A percentile compares a stretch with the other conserved stretches of the same genome.
Conservation (phyloP, 2,329 filamentous ascomycete species). For the Cercospora janseana region DNA sequence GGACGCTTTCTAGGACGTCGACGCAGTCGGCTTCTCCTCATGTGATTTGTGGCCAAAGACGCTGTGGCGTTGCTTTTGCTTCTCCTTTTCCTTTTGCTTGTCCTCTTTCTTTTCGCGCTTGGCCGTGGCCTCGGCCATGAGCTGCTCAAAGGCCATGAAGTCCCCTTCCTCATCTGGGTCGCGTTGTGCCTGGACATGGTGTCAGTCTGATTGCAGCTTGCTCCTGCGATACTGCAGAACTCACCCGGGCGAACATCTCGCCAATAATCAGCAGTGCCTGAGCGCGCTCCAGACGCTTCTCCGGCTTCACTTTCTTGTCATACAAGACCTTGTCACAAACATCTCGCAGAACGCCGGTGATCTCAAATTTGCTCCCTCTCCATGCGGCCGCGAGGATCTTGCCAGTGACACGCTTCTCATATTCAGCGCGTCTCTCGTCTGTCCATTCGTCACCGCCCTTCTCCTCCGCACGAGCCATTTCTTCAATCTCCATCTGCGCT, state of each 20-base stretch:
- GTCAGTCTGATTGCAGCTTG: background rate
- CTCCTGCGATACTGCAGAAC: slow-evolving; percentile 27
- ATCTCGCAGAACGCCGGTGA: slow-evolving; percentile 90
- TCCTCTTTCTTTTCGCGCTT: slow-evolving; percentile 87
- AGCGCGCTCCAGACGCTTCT: slow-evolving; percentile 86
- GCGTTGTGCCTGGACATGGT: slow-evolving; percentile 66
- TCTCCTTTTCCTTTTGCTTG: slow-evolving; percentile 59
- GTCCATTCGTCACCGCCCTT: slow-evolving; percentile 96
- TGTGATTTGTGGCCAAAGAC: slow-evolving; percentile 20
- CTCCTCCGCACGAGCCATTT: slow-evolving; percentile 96
- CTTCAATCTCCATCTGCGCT: slow-evolving; percentile 97
- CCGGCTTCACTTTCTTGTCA: slow-evolving; percentile 71
- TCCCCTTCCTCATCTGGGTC: slow-evolving; percentile 96
- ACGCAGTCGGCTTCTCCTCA: slow-evolving; percentile 17
- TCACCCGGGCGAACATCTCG: slow-evolving; percentile 83
- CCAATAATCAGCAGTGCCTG: slow-evolving; percentile 86
- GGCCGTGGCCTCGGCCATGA: slow-evolving; percentile 91
- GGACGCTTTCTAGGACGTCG: slow-evolving; percentile 11
- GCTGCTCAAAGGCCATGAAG: slow-evolving; percentile 97
- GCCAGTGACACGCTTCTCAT: slow-evolving; percentile 90
- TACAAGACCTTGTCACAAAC: slow-evolving; percentile 88
- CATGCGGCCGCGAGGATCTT: slow-evolving; percentile 97
- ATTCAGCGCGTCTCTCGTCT: slow-evolving; percentile 93
- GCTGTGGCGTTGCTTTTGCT: slow-evolving; percentile 16
- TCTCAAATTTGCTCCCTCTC: slow-evolving; percentile 96